Percentiles rank a stretch among this genome's conserved stretches.
Evolutionary conservation across 768 basidiomycete species (phyloP).

Genomic region (Mycena metata): DNA sequence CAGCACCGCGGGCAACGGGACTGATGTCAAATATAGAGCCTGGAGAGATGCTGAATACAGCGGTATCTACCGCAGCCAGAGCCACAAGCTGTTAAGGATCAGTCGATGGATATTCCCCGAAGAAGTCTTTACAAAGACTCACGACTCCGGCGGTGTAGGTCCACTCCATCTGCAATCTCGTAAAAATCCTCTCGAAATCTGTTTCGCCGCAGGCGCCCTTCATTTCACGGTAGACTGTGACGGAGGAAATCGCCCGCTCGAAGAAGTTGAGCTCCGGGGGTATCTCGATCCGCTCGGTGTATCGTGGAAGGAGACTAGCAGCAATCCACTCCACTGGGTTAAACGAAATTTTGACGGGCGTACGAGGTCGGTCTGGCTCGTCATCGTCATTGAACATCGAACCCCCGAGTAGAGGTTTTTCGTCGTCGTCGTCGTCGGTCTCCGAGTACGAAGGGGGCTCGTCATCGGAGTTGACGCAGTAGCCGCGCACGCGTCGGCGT

Average conservation of each 20-base stretch:
- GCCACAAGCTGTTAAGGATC: conserved; percentile 63
- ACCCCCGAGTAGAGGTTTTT: conserved; percentile 24
- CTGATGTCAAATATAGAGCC: conserved; percentile 66
- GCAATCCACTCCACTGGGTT: conserved; percentile 48
- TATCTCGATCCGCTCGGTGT: conserved; percentile 57
- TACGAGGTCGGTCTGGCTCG: conserved; percentile 9
- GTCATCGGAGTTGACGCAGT: conserved; percentile 59
- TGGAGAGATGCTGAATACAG: conserved; percentile 73
- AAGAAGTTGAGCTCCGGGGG: conserved; percentile 43
- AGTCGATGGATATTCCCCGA: neutral
- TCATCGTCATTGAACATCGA: conserved; percentile 44
- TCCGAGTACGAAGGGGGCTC: conserved; percentile 47
- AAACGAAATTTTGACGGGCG: conserved; percentile 32
- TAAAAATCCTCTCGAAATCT: conserved; percentile 65
- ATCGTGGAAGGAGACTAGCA: conserved; percentile 52
- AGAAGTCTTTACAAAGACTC: conserved; percentile 42
- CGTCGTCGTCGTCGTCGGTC: conserved; percentile 41
- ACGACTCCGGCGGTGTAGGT: conserved; percentile 74
- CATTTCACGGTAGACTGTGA: conserved; percentile 72
- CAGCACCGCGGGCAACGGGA: conserved; percentile 60
- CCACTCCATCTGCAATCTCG: conserved; percentile 72
- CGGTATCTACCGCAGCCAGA: conserved; percentile 68
- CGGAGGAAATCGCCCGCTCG: conserved; percentile 59
- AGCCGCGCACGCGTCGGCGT: conserved; percentile 54
- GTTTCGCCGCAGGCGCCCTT: conserved; percentile 60